phyloP scores from a whole-genome alignment of 2,329 filamentous ascomycete genomes.

The Fusarium pseudonygamai region DNA sequence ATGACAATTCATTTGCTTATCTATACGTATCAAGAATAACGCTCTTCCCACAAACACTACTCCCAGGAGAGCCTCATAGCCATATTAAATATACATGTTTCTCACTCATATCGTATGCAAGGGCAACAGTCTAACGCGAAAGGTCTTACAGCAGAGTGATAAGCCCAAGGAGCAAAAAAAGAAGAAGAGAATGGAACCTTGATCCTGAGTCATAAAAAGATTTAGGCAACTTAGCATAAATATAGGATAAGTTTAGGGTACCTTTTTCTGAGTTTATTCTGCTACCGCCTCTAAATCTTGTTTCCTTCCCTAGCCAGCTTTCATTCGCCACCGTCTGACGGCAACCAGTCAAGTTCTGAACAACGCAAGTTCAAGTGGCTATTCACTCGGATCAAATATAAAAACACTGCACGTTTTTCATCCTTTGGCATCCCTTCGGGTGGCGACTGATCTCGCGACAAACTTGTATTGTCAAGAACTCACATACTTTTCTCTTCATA shows the following conservation, averaged over 20 bases:
- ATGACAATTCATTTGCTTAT: background rate
- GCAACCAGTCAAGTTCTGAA: background rate
- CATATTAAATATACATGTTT: too few relatives aligned
- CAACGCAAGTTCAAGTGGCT: accelerated
- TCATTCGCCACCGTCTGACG: background rate
- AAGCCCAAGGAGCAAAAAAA: background rate
- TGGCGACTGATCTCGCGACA: too few relatives aligned
- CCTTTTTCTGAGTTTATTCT: background rate
- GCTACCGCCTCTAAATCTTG: too few relatives aligned
- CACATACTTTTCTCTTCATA: accelerated
- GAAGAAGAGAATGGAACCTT: background rate
- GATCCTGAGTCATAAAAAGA: background rate
- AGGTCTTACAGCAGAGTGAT: too few relatives aligned
- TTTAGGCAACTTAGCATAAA: background rate
- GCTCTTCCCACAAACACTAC: background rate
- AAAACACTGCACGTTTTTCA: background rate
- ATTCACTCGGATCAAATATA: background rate
- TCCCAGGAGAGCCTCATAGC: background rate
- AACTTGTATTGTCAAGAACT: background rate
- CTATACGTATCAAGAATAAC: background rate
- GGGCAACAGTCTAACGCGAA: too few relatives aligned
- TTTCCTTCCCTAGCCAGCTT: too few relatives aligned
- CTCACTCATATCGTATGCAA: too few relatives aligned
- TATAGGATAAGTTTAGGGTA: background rate
- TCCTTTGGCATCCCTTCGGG: background rate